Percentiles rank a stretch among this genome's conserved stretches.
Conservation (phyloP, 768 basidiomycete species). For the Agaricus subrufescens region DNA sequence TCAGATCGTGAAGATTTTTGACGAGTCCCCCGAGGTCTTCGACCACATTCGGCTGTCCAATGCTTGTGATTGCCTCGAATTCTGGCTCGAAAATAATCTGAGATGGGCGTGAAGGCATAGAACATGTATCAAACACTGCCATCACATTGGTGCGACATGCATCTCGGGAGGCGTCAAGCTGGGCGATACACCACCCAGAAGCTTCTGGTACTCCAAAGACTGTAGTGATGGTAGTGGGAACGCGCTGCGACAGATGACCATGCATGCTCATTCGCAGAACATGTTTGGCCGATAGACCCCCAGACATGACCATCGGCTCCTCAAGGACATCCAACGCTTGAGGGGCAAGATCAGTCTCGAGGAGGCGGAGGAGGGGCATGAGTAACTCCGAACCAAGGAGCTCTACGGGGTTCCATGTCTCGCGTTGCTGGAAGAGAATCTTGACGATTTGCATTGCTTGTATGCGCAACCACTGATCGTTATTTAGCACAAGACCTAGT, state of each 20-base stretch:
- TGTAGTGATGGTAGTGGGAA: conserved; percentile 42
- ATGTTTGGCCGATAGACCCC: conserved; percentile 74
- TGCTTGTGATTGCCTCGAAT: conserved; percentile 38
- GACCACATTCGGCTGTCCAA: conserved; percentile 30
- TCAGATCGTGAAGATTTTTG: conserved; percentile 72
- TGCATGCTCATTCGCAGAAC: conserved; percentile 93
- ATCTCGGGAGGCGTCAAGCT: conserved; percentile 53
- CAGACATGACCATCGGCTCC: conserved; percentile 77
- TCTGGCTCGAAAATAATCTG: conserved; percentile 73
- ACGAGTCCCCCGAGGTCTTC: conserved; percentile 77
- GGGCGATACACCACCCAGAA: conserved; percentile 86
- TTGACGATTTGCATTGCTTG: conserved; percentile 87
- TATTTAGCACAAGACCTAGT: conserved; percentile 83
- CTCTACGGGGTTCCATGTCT: conserved; percentile 69
- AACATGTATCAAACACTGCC: conserved; percentile 84
- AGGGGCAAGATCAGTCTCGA: conserved; percentile 82
- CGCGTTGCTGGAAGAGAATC: conserved; percentile 80
- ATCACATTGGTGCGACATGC: conserved; percentile 73
- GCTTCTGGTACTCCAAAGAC: conserved; percentile 80
- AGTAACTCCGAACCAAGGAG: conserved; percentile 80
- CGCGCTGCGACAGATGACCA: conserved; percentile 27
- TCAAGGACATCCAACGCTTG: conserved; percentile 93
- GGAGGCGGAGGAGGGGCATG: conserved; percentile 83
- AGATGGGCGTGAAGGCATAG: conserved; percentile 62
- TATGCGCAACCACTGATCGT: conserved; percentile 74